A percentile compares a stretch with the other conserved stretches of the same genome.
These are phyloP conservation scores for Penicillium riverlandense DNA, from an alignment of 495 filamentous ascomycete genomes.

Conservation along the genomic window DNA sequence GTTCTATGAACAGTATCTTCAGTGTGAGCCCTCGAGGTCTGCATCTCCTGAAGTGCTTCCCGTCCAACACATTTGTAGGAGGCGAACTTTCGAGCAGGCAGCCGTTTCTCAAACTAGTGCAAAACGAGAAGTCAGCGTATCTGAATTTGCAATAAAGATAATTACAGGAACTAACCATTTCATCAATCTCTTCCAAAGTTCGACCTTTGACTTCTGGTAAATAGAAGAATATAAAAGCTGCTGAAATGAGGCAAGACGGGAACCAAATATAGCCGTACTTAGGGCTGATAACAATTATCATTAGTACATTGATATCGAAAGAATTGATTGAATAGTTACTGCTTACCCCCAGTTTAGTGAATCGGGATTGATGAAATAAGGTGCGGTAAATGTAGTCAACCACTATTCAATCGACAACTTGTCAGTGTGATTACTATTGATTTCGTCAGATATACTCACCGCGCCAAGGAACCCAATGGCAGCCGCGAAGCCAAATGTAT, in stretches of 20 bases:
- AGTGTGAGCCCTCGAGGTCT: neutral
- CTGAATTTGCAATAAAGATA: neutral
- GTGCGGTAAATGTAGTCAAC: slow-evolving; percentile 54
- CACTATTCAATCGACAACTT: slow-evolving; percentile 19
- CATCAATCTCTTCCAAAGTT: slow-evolving; percentile 26
- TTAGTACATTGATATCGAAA: too few relatives aligned
- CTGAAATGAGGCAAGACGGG: slow-evolving; percentile 11
- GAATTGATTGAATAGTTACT: too few relatives aligned
- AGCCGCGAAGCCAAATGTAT: slow-evolving; percentile 46
- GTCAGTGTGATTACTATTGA: too few relatives aligned
- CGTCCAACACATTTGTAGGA: slow-evolving; percentile 11
- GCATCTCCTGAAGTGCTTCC: slow-evolving; percentile 1
- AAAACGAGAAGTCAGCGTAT: neutral
- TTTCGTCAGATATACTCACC: slow-evolving; percentile 1
- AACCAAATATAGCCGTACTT: slow-evolving; percentile 50
- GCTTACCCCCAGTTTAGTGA: slow-evolving; percentile 43
- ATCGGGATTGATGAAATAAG: slow-evolving; percentile 57
- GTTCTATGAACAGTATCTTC: neutral
- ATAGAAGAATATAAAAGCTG: slow-evolving; percentile 35
- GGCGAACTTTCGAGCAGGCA: slow-evolving; percentile 12
- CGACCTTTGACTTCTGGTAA: slow-evolving; percentile 45
- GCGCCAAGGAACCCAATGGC: slow-evolving; percentile 36
- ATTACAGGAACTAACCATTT: slow-evolving; percentile 5
- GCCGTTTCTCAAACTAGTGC: slow-evolving; percentile 11
- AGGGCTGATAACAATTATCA: slow-evolving; percentile 34